Evolutionary conservation across 2,329 filamentous ascomycete species (phyloP).

Genomic region (Aspergillus ochraceoroseus): DNA sequence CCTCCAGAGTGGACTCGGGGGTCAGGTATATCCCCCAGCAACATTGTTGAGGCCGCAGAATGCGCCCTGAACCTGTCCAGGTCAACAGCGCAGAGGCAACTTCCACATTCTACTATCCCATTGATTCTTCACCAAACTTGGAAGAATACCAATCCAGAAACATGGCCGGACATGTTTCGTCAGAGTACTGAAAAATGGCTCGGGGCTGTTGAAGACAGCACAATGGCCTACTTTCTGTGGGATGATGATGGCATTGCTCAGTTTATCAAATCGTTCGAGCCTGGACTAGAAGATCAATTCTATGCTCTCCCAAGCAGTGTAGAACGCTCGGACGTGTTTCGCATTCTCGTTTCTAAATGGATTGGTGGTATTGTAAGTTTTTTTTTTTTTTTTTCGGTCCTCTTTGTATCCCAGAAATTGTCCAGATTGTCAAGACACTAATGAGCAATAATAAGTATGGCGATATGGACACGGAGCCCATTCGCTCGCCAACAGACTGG

Average conservation of each 20-base stretch:
- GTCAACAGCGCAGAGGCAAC: constrained; percentile 12
- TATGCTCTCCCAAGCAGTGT: constrained; percentile 24
- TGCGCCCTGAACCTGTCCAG: constrained; percentile 21
- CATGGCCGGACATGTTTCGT: constrained; percentile 25
- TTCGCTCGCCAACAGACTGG: constrained; percentile 27
- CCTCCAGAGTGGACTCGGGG: constrained; percentile 8
- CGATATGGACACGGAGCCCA: constrained; percentile 32
- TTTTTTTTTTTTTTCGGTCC: not conserved
- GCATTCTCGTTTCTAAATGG: constrained; percentile 31
- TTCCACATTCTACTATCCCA: constrained; percentile 28
- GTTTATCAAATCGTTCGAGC: constrained; percentile 27
- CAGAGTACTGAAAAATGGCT: constrained; percentile 31
- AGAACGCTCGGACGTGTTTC: constrained; percentile 33
- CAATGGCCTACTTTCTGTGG: constrained; percentile 36
- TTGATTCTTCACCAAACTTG: constrained; percentile 35
- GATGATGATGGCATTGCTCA: constrained; percentile 29
- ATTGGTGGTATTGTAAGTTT: constrained; percentile 20
- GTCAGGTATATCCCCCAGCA: constrained; percentile 3
- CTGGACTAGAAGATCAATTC: constrained; percentile 23
- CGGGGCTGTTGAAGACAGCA: constrained; percentile 16
- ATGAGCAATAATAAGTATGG: constrained; percentile 26
- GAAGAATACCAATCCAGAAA: constrained; percentile 26
- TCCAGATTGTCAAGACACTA: not conserved
- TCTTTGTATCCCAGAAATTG: too few relatives aligned
- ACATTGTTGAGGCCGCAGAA: constrained; percentile 28